Evolutionary conservation across 495 filamentous ascomycete species (phyloP), one percentile per base, ranked within the genome.

Genomic region (Venustampulla echinocandica): DNA sequence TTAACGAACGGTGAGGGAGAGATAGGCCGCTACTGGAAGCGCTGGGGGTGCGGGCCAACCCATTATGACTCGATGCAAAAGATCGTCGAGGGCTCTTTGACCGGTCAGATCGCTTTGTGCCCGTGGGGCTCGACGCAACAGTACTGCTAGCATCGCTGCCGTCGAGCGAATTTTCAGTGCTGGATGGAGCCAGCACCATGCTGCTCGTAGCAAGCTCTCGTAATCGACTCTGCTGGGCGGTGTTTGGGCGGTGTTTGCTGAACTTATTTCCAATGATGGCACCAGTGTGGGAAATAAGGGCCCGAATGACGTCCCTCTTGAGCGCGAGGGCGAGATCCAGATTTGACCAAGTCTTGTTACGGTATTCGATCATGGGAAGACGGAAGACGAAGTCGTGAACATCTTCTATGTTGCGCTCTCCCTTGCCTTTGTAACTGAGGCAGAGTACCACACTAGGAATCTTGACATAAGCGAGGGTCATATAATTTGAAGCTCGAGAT

Each of bases 261-360:
- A 98, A 82, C 58, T 98, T 98, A 70, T 98, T 98, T 40, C 92
- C 86, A 47, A 98, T 83, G 56, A 98, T 97, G 40, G 93, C 90
- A 18, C 90, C 90, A 2, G 90, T 86, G 62, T 98, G 92, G 22
- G 87, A 90, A 57, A 98, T 90, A 17, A 98, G 74, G 1, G 93
- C 93, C 57, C 84, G 82, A 62, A 94, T 92, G 53, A 96, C 85
- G 44, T 93, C 88, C 53, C 84, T 87, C 73, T 99, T 97, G 36
- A 99, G 69, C 15, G 84, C 82, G 40, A 96, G 69, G 1, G 90
- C 89, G 10, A 99, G 77, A 52, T 99, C 92, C 6, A 97, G 78
- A 61, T 97, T 97, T 14, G 90, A 96, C 92, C 92, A 99, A 9
- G 89, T 97, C 67, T 96, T 97, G 69, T 99, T 97, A 40, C 86